Percentiles rank a stretch among this genome's conserved stretches.
phyloP scores from a whole-genome alignment of 768 basidiomycete species.

The Hemileccinum rubropunctum region DNA sequence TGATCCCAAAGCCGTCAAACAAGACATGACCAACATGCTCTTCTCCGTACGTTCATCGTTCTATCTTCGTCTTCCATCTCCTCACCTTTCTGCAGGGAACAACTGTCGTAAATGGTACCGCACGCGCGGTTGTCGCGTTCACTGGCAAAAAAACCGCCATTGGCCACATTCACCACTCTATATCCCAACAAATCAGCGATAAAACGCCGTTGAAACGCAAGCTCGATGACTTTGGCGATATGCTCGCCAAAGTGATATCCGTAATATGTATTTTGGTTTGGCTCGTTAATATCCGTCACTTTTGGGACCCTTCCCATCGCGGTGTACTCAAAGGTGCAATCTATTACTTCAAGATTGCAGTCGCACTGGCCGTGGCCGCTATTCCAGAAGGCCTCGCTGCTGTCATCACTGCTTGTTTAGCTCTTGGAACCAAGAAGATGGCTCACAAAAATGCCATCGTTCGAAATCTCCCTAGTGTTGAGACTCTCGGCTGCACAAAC shows the following conservation, averaged over 20 bases:
- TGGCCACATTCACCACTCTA: constrained; percentile 96
- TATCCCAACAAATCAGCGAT: constrained; percentile 87
- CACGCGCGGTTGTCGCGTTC: constrained; percentile 81
- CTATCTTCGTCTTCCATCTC: not conserved
- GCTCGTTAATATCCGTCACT: constrained; percentile 96
- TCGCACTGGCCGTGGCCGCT: constrained; percentile 97
- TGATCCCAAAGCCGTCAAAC: constrained; percentile 85
- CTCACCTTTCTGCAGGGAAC: constrained; percentile 62
- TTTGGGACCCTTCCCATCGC: constrained; percentile 92
- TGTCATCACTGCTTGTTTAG: constrained; percentile 95
- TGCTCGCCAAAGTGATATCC: constrained; percentile 95
- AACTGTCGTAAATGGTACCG: constrained; percentile 91
- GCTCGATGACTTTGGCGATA: constrained; percentile 97
- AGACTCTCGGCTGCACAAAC: constrained; percentile 96
- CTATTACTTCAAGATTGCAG: constrained; percentile 99
- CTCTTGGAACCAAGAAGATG: constrained; percentile 98
- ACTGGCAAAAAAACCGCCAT: constrained; percentile 90
- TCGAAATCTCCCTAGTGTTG: constrained; percentile 91
- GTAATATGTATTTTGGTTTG: constrained; percentile 98
- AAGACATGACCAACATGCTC: constrained; percentile 96
- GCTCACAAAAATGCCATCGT: constrained; percentile 99
- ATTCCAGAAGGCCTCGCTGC: constrained; percentile 99
- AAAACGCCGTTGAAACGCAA: constrained; percentile 98
- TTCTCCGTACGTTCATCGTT: constrained; percentile 64
- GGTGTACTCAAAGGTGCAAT: constrained; percentile 90